Evolutionary conservation across 441 rosid species (phyloP), one percentile per base, ranked within the genome.

Genomic region (Raphanus hybrid): DNA sequence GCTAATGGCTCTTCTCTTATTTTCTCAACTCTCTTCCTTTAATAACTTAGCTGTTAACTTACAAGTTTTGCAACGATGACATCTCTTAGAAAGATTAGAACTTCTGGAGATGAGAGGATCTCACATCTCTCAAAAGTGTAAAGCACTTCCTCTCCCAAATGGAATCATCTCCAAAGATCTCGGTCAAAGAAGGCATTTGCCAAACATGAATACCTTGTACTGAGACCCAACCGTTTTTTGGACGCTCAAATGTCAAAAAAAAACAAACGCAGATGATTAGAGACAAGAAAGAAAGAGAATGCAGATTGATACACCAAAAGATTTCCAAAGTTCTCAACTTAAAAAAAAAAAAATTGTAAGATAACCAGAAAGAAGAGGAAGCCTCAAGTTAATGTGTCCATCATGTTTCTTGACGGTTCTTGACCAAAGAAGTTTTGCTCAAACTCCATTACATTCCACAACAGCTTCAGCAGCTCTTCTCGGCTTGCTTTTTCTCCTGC

Each of bases 401-500:
- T 29, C 34, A 29, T 29, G 34, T 5, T 29, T 29, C 34, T 29
- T 29, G 32, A 29, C 3, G 5, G 32, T 29, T 29, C 32, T 29
- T 29, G 34, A 23, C 26, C 26, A 23, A 23, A 23, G 2, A 29
- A 29, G 5, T 29, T 29, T 29, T 29, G 15, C 85, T 88, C 74
- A 83, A 57, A 75, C 72, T 10, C 72, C 60, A 67, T 59, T 85
- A 92, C 98, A 94, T 69, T 90, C 94, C 26, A 92, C 96, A n/a
- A 85, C 93, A 48, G 92, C 94, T 83, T 90, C 97, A 61, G 97
- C 98, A 48, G 98, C 97, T 45, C 98, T 82, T 41, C 91, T 90
- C 60, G 97, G 96, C 83, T 90, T 94, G 84, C 64, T 90, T 85
- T 94, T 94, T 77, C 97, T 79, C 85, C 98, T 81, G 78, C 96